Evolutionary conservation across 495 filamentous ascomycete genomes (phyloP).

Genomic region (Penicillium tannophilum): DNA sequence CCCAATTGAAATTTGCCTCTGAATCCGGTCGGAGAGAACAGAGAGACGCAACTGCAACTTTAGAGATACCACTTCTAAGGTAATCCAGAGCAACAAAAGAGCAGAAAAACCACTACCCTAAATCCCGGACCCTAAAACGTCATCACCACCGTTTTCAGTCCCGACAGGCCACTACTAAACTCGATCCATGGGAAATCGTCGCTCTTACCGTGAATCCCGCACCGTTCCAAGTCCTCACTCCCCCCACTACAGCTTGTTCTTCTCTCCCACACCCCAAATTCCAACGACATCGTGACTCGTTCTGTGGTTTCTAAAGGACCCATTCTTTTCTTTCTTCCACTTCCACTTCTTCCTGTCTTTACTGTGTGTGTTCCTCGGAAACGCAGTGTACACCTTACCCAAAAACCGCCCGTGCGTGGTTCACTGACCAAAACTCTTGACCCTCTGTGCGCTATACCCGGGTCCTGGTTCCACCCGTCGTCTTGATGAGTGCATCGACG

Average conservation of each 20-base stretch:
- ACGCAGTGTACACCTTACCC: not conserved
- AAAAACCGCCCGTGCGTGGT: not conserved
- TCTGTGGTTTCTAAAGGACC: conserved; percentile 12
- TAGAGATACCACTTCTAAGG: not conserved
- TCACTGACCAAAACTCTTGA: conserved; percentile 1
- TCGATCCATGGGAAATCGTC: conserved; percentile 16
- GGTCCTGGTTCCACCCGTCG: conserved; percentile 32
- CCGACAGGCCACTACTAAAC: conserved; percentile 1
- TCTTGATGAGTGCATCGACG: conserved; percentile 53
- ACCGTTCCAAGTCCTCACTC: conserved; percentile 4
- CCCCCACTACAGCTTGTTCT: conserved; percentile 17
- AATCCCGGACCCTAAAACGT: conserved; percentile 5
- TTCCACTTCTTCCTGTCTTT: conserved; percentile 11
- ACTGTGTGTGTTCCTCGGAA: conserved; percentile 14
- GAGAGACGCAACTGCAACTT: not conserved
- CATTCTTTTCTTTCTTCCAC: conserved; percentile 22
- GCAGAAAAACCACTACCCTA: not conserved
- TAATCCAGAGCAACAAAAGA: not conserved
- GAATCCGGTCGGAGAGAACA: conserved; percentile 7
- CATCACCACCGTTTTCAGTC: conserved; percentile 11
- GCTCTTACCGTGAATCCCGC: conserved; percentile 20
- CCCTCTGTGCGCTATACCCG: conserved; percentile 8
- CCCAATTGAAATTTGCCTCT: conserved; percentile 24
- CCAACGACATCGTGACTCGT: conserved; percentile 31
- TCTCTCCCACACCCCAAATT: conserved; percentile 12